Conservation (phyloP, 2,329 filamentous ascomycete species). For the Colletotrichum tofieldiae region DNA sequence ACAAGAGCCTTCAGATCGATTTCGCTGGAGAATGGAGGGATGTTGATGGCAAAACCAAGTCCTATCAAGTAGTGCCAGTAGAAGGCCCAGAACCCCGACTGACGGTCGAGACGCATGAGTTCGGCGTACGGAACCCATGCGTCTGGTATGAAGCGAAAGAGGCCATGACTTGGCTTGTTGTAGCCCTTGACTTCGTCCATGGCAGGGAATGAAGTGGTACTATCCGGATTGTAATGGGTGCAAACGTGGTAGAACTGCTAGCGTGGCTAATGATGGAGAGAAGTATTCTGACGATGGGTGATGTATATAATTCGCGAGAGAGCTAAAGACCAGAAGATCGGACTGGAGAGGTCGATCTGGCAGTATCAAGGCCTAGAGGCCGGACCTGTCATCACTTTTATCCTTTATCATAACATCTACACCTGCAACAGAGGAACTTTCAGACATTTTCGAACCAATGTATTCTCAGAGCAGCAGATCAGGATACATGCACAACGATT, state of each 20-base stretch:
- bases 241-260: neutral
- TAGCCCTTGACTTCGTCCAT: slow-evolving; percentile 12
- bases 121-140: slow-evolving; percentile 20
- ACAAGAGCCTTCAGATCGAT: neutral
- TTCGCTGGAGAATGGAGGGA: neutral
- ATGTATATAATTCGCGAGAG: too few species aligned
- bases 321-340: too few species aligned
- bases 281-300: neutral
- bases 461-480: too few species aligned
- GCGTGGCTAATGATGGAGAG: neutral
- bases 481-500: too few species aligned
- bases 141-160: slow-evolving; percentile 17
- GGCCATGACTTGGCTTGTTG: slow-evolving; percentile 10
- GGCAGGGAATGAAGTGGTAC: neutral
- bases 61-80: slow-evolving; percentile 26
- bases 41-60: slow-evolving; percentile 14
- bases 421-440: too few species aligned
- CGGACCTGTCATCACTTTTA: too few species aligned
- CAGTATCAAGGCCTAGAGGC: too few species aligned
- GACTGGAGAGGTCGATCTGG: too few species aligned
- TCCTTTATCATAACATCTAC: too few species aligned
- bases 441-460: too few species aligned
- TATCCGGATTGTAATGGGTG: too few species aligned
- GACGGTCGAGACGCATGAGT: slow-evolving; percentile 23
- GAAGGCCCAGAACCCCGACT: slow-evolving; percentile 16